Conservation (phyloP, 129 eudicot species). For the Artemisia annua region DNA sequence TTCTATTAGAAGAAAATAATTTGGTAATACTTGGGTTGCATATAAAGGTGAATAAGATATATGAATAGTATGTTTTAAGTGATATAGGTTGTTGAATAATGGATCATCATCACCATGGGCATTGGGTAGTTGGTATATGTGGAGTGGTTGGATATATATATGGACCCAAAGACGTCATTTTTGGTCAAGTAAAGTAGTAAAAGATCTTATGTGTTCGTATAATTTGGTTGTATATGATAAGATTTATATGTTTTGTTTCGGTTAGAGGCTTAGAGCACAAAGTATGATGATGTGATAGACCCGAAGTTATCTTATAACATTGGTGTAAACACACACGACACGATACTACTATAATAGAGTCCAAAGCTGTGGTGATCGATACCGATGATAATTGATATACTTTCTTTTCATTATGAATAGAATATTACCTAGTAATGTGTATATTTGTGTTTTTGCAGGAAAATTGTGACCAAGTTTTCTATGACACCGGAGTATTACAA, state of each 20-base stretch:
- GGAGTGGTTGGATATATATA: conserved; percentile 18
- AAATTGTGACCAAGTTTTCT: too few species aligned
- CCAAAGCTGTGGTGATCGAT: too few species aligned
- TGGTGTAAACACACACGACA: too few species aligned
- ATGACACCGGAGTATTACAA: too few species aligned
- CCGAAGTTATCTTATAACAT: too few species aligned
- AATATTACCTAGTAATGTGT: too few species aligned
- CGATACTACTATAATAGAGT: too few species aligned
- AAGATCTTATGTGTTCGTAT: conserved; percentile 16
- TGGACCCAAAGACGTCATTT: conserved; percentile 15
- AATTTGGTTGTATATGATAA: background rate
- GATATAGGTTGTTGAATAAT: conserved; percentile 12
- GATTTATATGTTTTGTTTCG: background rate
- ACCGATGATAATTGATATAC: too few species aligned
- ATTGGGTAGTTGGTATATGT: conserved; percentile 32
- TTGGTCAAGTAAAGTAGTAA: conserved; percentile 8
- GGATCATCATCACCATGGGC: background rate
- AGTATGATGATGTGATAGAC: too few species aligned
- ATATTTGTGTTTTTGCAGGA: too few species aligned
- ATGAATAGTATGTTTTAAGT: background rate
- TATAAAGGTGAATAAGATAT: conserved; percentile 11
- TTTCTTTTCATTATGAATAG: too few species aligned
- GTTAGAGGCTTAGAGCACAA: too few species aligned
- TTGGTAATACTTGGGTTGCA: background rate
- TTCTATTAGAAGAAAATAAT: conserved; percentile 9